A percentile compares a stretch with the other conserved stretches of the same genome.
Conservation (phyloP, 1,139 yeast genomes). For the Taphrina deformans region DNA sequence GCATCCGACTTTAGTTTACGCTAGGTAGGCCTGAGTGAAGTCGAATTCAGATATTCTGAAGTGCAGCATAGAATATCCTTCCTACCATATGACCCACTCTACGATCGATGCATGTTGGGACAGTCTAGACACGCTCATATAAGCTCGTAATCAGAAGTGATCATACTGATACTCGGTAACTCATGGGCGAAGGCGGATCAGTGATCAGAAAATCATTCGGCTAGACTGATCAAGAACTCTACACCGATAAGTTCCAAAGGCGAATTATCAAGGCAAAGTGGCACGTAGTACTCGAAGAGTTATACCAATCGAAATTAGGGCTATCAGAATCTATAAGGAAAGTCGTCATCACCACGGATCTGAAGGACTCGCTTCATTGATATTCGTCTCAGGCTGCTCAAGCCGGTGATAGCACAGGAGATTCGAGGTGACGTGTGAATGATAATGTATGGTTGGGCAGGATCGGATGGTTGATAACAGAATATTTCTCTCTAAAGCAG, state of each 20-base stretch:
- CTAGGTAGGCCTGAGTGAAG: too few relatives aligned
- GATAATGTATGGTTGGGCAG: background rate
- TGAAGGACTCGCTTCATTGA: background rate
- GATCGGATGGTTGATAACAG: background rate
- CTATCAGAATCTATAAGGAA: background rate
- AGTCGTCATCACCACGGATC: background rate
- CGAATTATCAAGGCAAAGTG: too few relatives aligned
- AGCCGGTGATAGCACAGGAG: too few relatives aligned
- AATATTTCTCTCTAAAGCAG: background rate
- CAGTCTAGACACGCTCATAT: too few relatives aligned
- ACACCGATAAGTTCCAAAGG: too few relatives aligned
- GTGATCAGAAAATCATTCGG: background rate
- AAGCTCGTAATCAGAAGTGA: background rate
- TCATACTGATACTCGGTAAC: background rate
- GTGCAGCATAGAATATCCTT: too few relatives aligned
- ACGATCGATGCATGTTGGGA: too few relatives aligned
- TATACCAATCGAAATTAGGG: slow-evolving; percentile 1
- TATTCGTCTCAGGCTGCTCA: too few relatives aligned
- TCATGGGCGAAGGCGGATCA: background rate
- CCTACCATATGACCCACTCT: too few relatives aligned
- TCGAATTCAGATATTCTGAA: too few relatives aligned
- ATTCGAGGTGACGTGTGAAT: background rate
- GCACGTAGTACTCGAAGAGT: too few relatives aligned
- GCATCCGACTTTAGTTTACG: slow-evolving; percentile 63
- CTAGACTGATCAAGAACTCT: background rate